phyloP scores from a whole-genome alignment of 768 basidiomycete species.

The Mycena galopus region DNA sequence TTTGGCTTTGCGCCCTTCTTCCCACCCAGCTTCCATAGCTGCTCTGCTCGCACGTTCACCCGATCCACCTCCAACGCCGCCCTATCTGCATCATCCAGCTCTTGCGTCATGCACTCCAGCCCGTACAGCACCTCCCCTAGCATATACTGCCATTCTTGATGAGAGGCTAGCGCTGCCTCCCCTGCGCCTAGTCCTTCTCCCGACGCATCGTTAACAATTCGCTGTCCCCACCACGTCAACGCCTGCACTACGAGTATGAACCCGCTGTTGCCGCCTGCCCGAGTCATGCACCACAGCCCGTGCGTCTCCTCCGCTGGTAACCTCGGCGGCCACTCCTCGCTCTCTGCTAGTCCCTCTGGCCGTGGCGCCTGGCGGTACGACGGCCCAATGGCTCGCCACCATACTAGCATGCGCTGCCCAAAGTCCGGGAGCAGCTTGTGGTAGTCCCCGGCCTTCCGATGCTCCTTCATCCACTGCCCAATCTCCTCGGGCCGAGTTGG shows the following conservation, averaged over 20 bases:
- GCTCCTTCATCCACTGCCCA: slow-evolving; percentile 21
- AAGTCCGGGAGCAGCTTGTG: background rate
- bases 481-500: background rate
- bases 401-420: background rate
- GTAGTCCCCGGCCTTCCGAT: background rate
- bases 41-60: too few species aligned
- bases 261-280: background rate
- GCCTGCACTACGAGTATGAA: background rate
- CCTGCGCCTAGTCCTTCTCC: background rate
- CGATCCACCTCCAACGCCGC: too few species aligned
- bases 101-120: too few species aligned
- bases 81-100: too few species aligned
- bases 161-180: background rate
- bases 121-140: background rate
- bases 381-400: slow-evolving; percentile 12
- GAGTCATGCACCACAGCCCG: background rate
- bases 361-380: background rate
- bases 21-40: too few species aligned
- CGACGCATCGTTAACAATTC: background rate
- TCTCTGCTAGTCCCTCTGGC: background rate
- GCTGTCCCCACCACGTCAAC: slow-evolving; percentile 16
- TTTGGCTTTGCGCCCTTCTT: too few species aligned
- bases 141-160: background rate
- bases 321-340: background rate
- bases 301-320: background rate